A percentile compares a stretch with the other conserved stretches of the same genome.
Evolutionary conservation across 768 basidiomycete species (phyloP).

Genomic region (Melanogaster broomeanus): DNA sequence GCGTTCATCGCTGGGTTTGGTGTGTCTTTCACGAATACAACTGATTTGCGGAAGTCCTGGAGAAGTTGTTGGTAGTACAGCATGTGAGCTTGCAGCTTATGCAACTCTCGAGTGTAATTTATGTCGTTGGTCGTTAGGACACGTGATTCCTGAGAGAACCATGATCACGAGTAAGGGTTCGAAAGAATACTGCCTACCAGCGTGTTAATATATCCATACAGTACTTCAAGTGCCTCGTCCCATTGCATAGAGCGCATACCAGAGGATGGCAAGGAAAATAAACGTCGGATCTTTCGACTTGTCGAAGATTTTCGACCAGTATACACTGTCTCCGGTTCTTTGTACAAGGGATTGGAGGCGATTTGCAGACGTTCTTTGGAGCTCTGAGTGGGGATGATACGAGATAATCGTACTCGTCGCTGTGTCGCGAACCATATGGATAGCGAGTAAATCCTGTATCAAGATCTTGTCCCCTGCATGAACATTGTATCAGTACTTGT

Average conservation of each 20-base stretch:
- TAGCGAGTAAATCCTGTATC: constrained; percentile 38
- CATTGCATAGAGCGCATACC: constrained; percentile 65
- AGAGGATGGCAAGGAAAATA: constrained; percentile 43
- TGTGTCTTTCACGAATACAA: constrained; percentile 49
- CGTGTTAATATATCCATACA: constrained; percentile 51
- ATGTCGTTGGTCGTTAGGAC: constrained; percentile 40
- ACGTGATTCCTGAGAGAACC: constrained; percentile 41
- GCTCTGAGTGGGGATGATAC: constrained; percentile 31
- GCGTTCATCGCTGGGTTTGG: constrained; percentile 49
- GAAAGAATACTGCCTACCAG: constrained; percentile 36
- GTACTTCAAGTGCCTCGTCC: constrained; percentile 56
- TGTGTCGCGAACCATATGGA: constrained; percentile 38
- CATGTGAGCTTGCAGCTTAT: constrained; percentile 58
- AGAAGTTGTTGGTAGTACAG: constrained; percentile 57
- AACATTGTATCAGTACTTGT: not conserved
- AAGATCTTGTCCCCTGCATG: constrained; percentile 22
- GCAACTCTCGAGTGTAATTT: constrained; percentile 50
- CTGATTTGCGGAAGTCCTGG: constrained; percentile 53
- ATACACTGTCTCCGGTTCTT: constrained; percentile 36
- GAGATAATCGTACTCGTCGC: constrained; percentile 35
- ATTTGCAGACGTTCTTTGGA: constrained; percentile 28
- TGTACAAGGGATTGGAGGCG: constrained; percentile 32
- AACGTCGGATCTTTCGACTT: constrained; percentile 35
- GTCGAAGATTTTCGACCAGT: constrained; percentile 36
- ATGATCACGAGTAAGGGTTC: not conserved